phyloP scores from a whole-genome alignment of 371 early-diverging fungal species.

The Chytridium lagenaria region DNA sequence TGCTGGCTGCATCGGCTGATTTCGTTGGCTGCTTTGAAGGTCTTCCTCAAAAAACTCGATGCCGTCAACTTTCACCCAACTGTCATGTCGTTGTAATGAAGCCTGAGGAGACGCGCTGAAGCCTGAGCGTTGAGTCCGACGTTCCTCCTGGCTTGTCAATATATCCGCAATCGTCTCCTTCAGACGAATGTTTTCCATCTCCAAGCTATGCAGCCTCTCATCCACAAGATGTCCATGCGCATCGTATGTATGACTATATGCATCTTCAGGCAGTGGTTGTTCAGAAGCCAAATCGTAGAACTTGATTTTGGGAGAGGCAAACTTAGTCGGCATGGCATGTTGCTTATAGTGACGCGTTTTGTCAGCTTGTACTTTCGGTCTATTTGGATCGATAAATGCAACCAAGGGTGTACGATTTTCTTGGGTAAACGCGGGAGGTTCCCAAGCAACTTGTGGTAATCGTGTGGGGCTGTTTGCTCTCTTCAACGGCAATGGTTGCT shows the following conservation, averaged over 20 bases:
- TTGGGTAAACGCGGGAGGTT: no score
- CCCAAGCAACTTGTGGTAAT: background rate
- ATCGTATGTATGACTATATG: background rate
- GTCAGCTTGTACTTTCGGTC: no score
- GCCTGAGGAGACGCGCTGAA: no score
- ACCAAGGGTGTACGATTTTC: no score
- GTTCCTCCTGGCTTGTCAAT: background rate
- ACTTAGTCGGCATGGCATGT: no score
- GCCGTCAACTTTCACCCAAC: background rate
- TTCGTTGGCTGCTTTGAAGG: background rate
- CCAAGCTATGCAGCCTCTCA: background rate
- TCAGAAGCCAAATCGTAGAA: background rate
- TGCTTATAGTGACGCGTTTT: no score
- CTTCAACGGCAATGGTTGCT: background rate
- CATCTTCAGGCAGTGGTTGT: background rate
- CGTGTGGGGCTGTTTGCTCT: background rate
- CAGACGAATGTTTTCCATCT: background rate
- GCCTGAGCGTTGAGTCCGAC: no score
- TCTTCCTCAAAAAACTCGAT: background rate
- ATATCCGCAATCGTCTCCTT: background rate
- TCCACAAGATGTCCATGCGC: background rate
- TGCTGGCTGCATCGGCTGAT: background rate
- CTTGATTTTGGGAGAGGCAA: constrained; percentile 2
- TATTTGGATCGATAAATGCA: no score
- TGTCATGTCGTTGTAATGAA: background rate